A percentile compares a stretch with the other conserved stretches of the same genome.
Evolutionary conservation across 371 early-diverging fungal genomes (phyloP).

Genomic region (Actinomucor elegans): DNA sequence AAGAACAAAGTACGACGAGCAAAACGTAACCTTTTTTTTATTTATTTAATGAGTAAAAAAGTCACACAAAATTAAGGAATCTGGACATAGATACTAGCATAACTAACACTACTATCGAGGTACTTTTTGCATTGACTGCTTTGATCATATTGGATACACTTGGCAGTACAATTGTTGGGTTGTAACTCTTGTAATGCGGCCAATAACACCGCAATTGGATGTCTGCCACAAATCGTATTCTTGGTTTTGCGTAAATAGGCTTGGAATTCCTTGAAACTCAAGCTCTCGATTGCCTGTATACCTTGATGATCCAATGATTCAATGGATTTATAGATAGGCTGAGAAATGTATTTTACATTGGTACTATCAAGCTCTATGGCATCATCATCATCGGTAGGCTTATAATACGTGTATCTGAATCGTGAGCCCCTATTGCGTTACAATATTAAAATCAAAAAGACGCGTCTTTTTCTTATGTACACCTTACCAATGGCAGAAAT

Average conservation of each 20-base stretch:
- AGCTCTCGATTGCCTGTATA: conserved; percentile 70
- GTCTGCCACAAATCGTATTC: conserved; percentile 94
- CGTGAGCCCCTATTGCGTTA: conserved; percentile 54
- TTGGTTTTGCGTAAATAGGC: conserved; percentile 70
- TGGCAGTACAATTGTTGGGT: background rate
- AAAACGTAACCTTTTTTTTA: too few species aligned
- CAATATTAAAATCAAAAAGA: background rate
- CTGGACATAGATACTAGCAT: conserved; percentile 55
- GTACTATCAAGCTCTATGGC: background rate
- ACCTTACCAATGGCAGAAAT: conserved; percentile 93
- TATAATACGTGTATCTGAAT: conserved; percentile 67
- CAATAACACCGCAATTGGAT: conserved; percentile 85
- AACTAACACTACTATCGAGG: conserved; percentile 75
- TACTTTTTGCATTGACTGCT: conserved; percentile 55
- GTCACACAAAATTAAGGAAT: background rate
- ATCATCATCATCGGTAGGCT: conserved; percentile 23
- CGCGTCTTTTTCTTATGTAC: background rate
- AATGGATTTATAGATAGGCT: conserved; percentile 75
- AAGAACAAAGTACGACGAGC: background rate
- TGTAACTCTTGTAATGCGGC: conserved; percentile 51
- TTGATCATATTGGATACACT: conserved; percentile 88
- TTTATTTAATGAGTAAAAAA: background rate
- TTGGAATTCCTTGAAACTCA: conserved; percentile 61
- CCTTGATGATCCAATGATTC: conserved; percentile 76
- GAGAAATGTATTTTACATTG: conserved; percentile 10